phyloP scores from a whole-genome alignment of 2,329 filamentous ascomycete genomes.

The Calcarisporium arbuscula region DNA sequence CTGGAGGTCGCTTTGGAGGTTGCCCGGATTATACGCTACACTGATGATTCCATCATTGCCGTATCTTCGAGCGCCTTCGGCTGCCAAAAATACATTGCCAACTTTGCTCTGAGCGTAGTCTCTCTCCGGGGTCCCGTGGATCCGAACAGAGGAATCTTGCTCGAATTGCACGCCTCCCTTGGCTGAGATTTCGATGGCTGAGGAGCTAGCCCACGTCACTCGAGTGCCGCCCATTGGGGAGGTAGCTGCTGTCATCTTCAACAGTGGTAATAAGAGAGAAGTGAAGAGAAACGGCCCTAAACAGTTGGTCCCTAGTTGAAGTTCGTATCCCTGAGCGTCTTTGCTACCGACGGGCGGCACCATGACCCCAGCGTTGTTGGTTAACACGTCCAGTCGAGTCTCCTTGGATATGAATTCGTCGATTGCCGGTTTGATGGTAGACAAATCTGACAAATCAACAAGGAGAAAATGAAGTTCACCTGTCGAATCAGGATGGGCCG shows the following conservation, averaged over 20 bases:
- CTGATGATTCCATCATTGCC: conserved; percentile 14
- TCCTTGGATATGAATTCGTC: conserved; percentile 16
- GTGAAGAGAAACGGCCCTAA: conserved; percentile 33
- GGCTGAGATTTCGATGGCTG: neutral
- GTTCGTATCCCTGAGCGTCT: conserved; percentile 32
- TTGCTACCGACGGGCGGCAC: conserved; percentile 25
- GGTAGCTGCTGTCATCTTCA: conserved; percentile 1
- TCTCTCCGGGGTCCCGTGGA: conserved; percentile 11
- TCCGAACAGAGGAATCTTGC: conserved; percentile 8
- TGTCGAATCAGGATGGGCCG: too few species aligned
- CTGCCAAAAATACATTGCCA: conserved; percentile 6
- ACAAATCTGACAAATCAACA: conserved; percentile 31
- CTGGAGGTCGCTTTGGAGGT: conserved; percentile 1
- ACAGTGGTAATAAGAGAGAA: conserved; percentile 26
- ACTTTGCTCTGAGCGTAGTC: conserved; percentile 7
- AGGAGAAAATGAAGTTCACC: conserved; percentile 32
- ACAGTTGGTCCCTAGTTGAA: conserved; percentile 33
- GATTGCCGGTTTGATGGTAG: conserved; percentile 22
- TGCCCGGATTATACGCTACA: conserved; percentile 4
- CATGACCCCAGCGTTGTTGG: conserved; percentile 37
- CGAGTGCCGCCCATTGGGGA: conserved; percentile 20
- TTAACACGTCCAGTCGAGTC: conserved; percentile 26
- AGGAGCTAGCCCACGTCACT: conserved; percentile 20
- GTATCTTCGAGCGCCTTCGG: conserved; percentile 7
- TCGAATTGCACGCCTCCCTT: too few species aligned